These are phyloP conservation scores for Aspergillus sergii DNA, from an alignment of 2,329 filamentous ascomycete genomes.

Conservation along the genomic window DNA sequence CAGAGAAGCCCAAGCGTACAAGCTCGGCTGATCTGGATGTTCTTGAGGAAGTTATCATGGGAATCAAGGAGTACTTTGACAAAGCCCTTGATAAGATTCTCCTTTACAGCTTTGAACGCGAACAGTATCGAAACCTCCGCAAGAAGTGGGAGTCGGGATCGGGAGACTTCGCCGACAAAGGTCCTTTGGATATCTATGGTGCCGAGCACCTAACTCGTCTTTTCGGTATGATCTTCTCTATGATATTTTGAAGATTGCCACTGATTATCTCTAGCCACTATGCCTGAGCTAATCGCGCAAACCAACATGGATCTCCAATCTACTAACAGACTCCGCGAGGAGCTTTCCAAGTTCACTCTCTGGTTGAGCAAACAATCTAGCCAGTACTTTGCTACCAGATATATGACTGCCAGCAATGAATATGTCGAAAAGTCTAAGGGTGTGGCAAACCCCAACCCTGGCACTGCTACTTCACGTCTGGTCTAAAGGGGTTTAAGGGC, in stretches of 20 bases:
- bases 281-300: constrained; percentile 92
- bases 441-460: constrained; percentile 31
- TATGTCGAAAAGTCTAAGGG: constrained; percentile 41
- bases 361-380: constrained; percentile 80
- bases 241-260: constrained; percentile 9
- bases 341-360: constrained; percentile 79
- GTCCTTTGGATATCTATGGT: constrained; percentile 80
- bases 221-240: constrained; percentile 66
- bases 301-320: constrained; percentile 97
- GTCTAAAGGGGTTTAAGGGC: constrained; percentile 12
- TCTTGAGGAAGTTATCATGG: constrained; percentile 83
- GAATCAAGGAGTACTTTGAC: constrained; percentile 92
- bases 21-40: constrained; percentile 73
- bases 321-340: constrained; percentile 83
- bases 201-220: constrained; percentile 89
- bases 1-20: constrained; percentile 69
- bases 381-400: constrained; percentile 67
- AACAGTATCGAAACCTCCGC: constrained; percentile 79
- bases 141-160: constrained; percentile 67
- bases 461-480: constrained; percentile 37
- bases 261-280: constrained; percentile 63
- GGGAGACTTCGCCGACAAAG: constrained; percentile 69
- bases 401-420: constrained; percentile 44
- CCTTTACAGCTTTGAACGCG: constrained; percentile 90
- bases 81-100: constrained; percentile 84